Evolutionary conservation across 2,329 filamentous ascomycete genomes (phyloP).

Genomic region (Chaetomium sp.): DNA sequence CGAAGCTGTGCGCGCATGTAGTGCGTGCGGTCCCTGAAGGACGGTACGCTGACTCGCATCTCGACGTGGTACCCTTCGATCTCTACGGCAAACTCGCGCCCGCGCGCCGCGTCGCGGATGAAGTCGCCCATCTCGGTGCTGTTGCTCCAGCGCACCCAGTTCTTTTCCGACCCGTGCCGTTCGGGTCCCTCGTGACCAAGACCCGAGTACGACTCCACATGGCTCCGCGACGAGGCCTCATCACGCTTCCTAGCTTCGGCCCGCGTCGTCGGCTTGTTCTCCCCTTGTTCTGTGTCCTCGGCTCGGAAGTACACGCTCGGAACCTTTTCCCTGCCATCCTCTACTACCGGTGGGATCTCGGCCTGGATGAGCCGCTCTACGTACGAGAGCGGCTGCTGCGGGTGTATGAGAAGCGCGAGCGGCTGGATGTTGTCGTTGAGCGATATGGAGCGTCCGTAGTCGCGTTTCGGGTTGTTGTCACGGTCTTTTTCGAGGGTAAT

Average conservation of each 20-base stretch:
- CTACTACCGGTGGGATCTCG: conserved; percentile 65
- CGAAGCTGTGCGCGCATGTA: conserved; percentile 74
- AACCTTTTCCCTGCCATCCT: conserved; percentile 60
- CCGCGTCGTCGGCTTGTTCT: conserved; percentile 31
- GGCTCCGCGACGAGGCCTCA: conserved; percentile 21
- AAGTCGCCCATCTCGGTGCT: conserved; percentile 92
- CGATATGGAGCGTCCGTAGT: conserved; percentile 31
- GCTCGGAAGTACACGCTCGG: conserved; percentile 75
- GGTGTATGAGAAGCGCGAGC: conserved; percentile 77
- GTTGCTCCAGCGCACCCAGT: conserved; percentile 81
- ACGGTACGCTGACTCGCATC: conserved; percentile 74
- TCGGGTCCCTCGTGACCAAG: conserved; percentile 54
- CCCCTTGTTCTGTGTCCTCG: conserved; percentile 62
- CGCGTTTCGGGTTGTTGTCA: conserved; percentile 27
- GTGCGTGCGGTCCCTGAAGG: conserved; percentile 84
- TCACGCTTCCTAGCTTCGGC: conserved; percentile 29
- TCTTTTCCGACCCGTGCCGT: conserved; percentile 39
- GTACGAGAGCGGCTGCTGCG: conserved; percentile 85
- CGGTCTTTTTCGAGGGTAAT: conserved; percentile 37
- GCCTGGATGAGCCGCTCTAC: conserved; percentile 84
- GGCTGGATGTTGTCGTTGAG: conserved; percentile 58
- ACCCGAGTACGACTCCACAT: conserved; percentile 65
- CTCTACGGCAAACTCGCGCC: conserved; percentile 75
- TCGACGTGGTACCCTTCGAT: conserved; percentile 63
- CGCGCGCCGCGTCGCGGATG: conserved; percentile 79